Conservation (phyloP, 345 rosid species). For the Sisymbrium irio region DNA sequence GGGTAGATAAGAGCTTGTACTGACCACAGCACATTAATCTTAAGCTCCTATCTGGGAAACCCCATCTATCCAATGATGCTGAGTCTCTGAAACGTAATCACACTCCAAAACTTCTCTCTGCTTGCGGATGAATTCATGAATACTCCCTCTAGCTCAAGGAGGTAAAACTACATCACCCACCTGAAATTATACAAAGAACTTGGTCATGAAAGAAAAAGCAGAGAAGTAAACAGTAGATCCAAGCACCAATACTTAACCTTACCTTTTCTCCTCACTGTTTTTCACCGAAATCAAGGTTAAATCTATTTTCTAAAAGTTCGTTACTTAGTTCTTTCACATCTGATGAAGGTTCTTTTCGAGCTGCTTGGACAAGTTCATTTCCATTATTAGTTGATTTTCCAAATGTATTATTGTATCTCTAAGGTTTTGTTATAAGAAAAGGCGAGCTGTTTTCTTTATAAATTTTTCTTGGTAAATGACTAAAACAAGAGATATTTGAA, state of each 20-base stretch:
- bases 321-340: constrained; percentile 98
- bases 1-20: too few species aligned
- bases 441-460: too few species aligned
- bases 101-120: constrained; percentile 97
- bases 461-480: too few species aligned
- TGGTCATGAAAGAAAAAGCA: background rate
- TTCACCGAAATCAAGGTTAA: constrained; percentile 87
- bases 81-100: constrained; percentile 92
- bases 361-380: constrained; percentile 79
- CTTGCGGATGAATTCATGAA: constrained; percentile 80
- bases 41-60: too few species aligned
- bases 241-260: background rate
- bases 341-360: constrained; percentile 92
- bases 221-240: background rate
- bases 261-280: constrained; percentile 99
- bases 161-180: constrained; percentile 88
- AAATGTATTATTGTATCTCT: too few species aligned
- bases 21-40: too few species aligned
- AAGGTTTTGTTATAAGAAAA: too few species aligned
- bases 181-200: constrained; percentile 38
- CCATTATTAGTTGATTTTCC: too few species aligned
- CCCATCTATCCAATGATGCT: constrained; percentile 99
- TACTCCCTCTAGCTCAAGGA: constrained; percentile 97
- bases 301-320: constrained; percentile 89
- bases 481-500: too few species aligned